phyloP scores from a whole-genome alignment of 345 rosid species.

The Excoecaria cochinchinensis region DNA sequence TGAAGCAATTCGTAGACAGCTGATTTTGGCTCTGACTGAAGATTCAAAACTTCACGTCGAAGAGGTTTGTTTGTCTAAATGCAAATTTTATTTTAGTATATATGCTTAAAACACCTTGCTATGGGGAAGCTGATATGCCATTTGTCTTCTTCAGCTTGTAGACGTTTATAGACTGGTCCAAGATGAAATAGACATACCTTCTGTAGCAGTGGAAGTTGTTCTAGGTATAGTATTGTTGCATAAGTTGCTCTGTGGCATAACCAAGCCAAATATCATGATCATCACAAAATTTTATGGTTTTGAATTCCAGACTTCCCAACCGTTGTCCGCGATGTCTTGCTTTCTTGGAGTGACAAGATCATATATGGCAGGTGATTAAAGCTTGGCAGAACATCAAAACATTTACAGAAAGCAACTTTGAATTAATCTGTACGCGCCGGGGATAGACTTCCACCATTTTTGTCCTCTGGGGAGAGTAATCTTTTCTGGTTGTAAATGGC shows the following conservation, averaged over 20 bases:
- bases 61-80: conserved; percentile 50
- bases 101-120: background rate
- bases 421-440: background rate
- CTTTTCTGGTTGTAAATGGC: conserved; percentile 11
- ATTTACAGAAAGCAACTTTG: background rate
- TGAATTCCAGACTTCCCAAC: conserved; percentile 65
- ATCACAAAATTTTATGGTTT: conserved; percentile 8
- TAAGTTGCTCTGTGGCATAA: background rate
- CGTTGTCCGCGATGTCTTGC: conserved; percentile 67
- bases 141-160: conserved; percentile 56
- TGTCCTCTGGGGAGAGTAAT: background rate
- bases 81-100: background rate
- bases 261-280: background rate
- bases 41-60: conserved; percentile 92
- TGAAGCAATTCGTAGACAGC: conserved; percentile 87
- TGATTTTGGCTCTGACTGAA: conserved; percentile 87
- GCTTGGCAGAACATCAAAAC: background rate
- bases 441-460: background rate
- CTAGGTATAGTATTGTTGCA: conserved; percentile 46
- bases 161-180: conserved; percentile 86
- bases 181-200: conserved; percentile 69
- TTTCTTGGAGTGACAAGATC: conserved; percentile 79
- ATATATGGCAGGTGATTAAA: conserved; percentile 53
- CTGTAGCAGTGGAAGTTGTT: conserved; percentile 71
- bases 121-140: conserved; percentile 11